Conservation (phyloP, 441 rosid genomes). For the Erodium moschatum region DNA sequence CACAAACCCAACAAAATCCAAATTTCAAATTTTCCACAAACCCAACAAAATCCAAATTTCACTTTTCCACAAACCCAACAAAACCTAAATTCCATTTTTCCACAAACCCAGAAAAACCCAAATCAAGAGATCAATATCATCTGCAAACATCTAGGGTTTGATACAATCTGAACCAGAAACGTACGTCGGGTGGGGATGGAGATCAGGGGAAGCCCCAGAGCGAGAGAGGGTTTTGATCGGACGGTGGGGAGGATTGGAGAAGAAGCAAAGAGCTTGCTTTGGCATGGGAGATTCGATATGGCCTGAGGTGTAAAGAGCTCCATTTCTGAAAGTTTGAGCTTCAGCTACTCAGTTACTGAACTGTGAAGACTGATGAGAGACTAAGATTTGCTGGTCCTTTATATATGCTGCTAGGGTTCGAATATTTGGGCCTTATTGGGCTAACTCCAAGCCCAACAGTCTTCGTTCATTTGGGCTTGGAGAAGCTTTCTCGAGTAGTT, state of each 20-base stretch:
- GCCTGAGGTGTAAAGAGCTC: constrained; percentile 28
- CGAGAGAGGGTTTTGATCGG: constrained; percentile 13
- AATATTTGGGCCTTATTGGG: neutral
- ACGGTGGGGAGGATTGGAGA: constrained; percentile 14
- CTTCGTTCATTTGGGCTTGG: neutral
- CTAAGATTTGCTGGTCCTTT: neutral
- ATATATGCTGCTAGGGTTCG: neutral
- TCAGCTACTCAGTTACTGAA: neutral
- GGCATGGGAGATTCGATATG: constrained; percentile 20
- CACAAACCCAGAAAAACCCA: neutral
- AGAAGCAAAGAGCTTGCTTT: neutral
- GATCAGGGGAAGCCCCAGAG: constrained; percentile 18
- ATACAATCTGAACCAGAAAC: constrained; percentile 9
- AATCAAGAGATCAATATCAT: too few species aligned
- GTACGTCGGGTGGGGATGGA: constrained; percentile 28
- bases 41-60: neutral
- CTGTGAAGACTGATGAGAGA: neutral
- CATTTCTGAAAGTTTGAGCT: constrained; percentile 21
- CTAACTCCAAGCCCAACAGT: neutral
- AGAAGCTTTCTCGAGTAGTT: neutral
- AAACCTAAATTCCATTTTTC: too few species aligned
- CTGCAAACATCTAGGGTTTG: neutral
- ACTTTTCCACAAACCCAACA: too few species aligned
- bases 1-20: too few species aligned
- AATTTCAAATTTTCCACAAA: too few species aligned